Evolutionary conservation across 805 yeast genomes (phyloP), one percentile per base, ranked within the genome.

Genomic region (Pichia scutulata): DNA sequence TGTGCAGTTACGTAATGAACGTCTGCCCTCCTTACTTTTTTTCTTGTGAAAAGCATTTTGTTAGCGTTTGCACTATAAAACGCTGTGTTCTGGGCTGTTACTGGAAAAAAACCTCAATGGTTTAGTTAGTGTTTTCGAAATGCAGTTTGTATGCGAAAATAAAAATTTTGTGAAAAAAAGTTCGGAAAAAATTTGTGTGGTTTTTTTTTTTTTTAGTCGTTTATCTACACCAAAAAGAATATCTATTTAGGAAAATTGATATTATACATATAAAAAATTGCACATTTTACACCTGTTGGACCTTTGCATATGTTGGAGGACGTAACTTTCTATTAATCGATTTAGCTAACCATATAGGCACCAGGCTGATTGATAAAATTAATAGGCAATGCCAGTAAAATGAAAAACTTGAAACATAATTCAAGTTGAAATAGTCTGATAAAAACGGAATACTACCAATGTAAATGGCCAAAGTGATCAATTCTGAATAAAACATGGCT

Each of bases 261-360:
- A n/a, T n/a, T n/a, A n/a, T n/a, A n/a, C n/a, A n/a, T n/a, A n/a
- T n/a, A n/a, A n/a, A n/a, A n/a, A n/a, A n/a, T n/a, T n/a, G n/a
- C n/a, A 25, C 9, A 6, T 25, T 25, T 43, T 43, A 82, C 49
- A 77, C 83, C 53, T 86, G 93, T 65, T 90, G 98, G 41, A 93
- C 98, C 66, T 93, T 93, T 9, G 97, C 97, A 66, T 93, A 93
- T 62, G 88, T 89, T 30, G 99, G 99, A 3, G 99, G 98, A 57
- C 89, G 80, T 50, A 93, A 66, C 54, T 73, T 81, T 55, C 96
- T 76, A 61, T 84, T 81, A 18, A 92, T 70, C 4, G 86, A 74
- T 66, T 87, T 87, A 3, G 83, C 82, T 2, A 84, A 70, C 97
- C 97, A 92, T 1, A 92, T 95, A 0, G 99, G 99, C 37, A 89